These are phyloP conservation scores for Aristolochia californica DNA, from an alignment of 164 flowering plant genomes.

Conservation along the genomic window DNA sequence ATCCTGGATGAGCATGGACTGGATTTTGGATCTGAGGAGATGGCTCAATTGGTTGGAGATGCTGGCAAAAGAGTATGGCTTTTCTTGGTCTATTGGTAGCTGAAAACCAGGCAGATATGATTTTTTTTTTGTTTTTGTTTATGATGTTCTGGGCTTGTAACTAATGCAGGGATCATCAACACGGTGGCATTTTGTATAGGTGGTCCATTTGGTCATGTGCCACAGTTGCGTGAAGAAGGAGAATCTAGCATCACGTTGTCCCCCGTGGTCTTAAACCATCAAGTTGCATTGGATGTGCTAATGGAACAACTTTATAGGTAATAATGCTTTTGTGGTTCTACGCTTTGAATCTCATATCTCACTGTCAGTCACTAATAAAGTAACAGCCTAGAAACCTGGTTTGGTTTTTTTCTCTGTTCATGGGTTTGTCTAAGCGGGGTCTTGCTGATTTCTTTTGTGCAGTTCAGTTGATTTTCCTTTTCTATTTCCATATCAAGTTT, in stretches of 20 bases:
- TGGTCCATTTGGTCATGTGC: conserved; percentile 90
- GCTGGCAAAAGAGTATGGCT: conserved; percentile 53
- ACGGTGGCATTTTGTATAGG: conserved; percentile 78
- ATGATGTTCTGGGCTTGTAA: neutral
- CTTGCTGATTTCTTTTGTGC: too few relatives aligned
- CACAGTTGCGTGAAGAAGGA: conserved; percentile 51
- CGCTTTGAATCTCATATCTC: neutral
- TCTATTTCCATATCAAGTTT: too few relatives aligned
- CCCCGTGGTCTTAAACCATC: conserved; percentile 76
- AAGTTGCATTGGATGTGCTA: conserved; percentile 67
- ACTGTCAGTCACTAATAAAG: too few relatives aligned
- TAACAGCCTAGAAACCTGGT: neutral
- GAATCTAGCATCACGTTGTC: conserved; percentile 59
- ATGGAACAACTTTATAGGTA: conserved; percentile 85
- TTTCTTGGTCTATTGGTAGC: conserved; percentile 1
- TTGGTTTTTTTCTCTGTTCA: neutral
- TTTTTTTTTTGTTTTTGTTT: too few relatives aligned
- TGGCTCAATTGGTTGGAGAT: conserved; percentile 76
- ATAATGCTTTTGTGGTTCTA: neutral
- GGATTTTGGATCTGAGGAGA: conserved; percentile 57
- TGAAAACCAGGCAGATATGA: too few relatives aligned
- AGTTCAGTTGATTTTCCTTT: too few relatives aligned
- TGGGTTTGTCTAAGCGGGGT: neutral
- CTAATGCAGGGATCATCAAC: conserved; percentile 55
- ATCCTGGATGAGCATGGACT: conserved; percentile 74